Base-by-base conservation (phyloP, 1,284 basidiomycete genomes). In the Trichosporon sp. region DNA sequence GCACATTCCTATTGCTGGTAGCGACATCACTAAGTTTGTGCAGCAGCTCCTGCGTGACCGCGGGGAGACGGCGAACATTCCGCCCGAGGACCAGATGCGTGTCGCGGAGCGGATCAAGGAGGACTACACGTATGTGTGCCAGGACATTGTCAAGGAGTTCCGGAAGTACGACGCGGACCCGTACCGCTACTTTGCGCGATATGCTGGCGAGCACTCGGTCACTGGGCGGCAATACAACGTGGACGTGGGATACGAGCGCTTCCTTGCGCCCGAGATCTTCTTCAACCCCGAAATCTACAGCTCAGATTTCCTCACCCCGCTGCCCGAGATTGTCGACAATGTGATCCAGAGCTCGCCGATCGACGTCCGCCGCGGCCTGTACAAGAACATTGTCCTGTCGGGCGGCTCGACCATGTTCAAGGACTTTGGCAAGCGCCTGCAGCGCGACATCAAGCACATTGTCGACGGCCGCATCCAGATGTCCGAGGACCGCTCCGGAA, bases 231-330 rank as follows among this genome's bases (percentile, higher is more conserved):
- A 91, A 87, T 96, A 95, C 80, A 78, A 84, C 59, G 84, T 99
- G 56, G 95, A 99, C 74, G 88, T 99, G 65, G 96, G 96, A 21
- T 99, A 98, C 81, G 96, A 99, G 81, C 92, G 96, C 36, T 99
- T 99, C 86, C 87, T 99, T 40, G 95, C 95, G 0, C 94, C 96
- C 4, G 96, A 99, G 79, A 96, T 99, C 78, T 98, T 99, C 84
- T 99, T 99, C 86, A 99, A 99, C 82, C 96, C 96, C 11, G 96
- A 99, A 79, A 97, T 99, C 73, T 92, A 91, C 79, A 95, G 92
- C 0, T 96, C 93, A 56, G 96, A 99, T 81, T 99, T 98, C 85
- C 82, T 99, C 66, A 98, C 95, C 1, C 96, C 96, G 4, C 85
- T 99, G 3, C 95, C 96, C 0, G 89, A 97, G 69, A 92, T 99